Conservation (phyloP, 2,329 filamentous ascomycete species). For the Fusarium fujikuroi region DNA sequence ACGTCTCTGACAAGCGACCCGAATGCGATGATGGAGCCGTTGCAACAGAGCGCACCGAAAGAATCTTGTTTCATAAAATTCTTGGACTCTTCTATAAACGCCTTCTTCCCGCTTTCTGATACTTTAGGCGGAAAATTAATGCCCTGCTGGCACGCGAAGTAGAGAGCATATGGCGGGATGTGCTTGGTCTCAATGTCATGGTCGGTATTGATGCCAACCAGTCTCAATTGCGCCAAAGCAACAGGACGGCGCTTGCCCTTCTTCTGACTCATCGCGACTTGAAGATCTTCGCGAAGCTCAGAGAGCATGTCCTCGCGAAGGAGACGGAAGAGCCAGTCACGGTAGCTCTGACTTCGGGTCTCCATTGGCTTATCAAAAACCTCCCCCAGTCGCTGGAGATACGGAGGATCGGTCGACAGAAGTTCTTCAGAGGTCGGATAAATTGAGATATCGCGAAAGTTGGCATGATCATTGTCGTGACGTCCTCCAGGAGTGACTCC, state of each 20-base stretch:
- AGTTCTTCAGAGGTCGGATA: conserved; percentile 75
- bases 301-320: conserved; percentile 77
- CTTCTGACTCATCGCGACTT: conserved; percentile 60
- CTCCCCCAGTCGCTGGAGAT: conserved; percentile 64
- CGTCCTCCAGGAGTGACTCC: conserved; percentile 66
- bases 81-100: conserved; percentile 58
- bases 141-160: conserved; percentile 54
- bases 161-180: conserved; percentile 51
- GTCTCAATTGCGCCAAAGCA: conserved; percentile 54
- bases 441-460: conserved; percentile 71
- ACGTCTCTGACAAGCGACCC: conserved; percentile 65
- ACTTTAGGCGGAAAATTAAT: conserved; percentile 56
- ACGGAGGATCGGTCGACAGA: conserved; percentile 61
- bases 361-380: conserved; percentile 54
- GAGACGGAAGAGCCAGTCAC: conserved; percentile 79
- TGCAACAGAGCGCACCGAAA: conserved; percentile 69
- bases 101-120: conserved; percentile 48
- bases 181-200: conserved; percentile 32
- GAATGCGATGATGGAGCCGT: conserved; percentile 67
- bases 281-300: conserved; percentile 71
- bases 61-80: conserved; percentile 67
- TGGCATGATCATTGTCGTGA: conserved; percentile 76
- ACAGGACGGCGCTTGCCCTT: conserved; percentile 54
- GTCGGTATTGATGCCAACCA: conserved; percentile 53
- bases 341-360: conserved; percentile 59